Conservation (phyloP, 495 filamentous ascomycete species). For the Pseudomonodictys pantanalensis region DNA sequence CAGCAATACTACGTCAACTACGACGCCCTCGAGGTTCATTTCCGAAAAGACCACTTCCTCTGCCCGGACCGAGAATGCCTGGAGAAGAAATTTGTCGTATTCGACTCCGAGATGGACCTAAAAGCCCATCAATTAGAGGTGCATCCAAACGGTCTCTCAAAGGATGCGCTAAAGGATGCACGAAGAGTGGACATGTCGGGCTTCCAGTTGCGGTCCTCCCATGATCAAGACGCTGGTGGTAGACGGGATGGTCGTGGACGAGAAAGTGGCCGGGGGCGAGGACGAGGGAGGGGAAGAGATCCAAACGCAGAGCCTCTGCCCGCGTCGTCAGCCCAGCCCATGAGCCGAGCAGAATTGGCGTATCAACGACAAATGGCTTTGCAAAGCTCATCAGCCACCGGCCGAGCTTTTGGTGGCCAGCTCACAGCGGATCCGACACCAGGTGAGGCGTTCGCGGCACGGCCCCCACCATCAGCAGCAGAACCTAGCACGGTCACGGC, state of each 20-base stretch:
- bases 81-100: slow-evolving; percentile 98
- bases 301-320: slow-evolving; percentile 78
- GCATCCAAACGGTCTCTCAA: slow-evolving; percentile 74
- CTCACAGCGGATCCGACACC: slow-evolving; percentile 48
- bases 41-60: slow-evolving; percentile 79
- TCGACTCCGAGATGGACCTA: slow-evolving; percentile 88
- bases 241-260: slow-evolving; percentile 52
- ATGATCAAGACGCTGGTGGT: slow-evolving; percentile 60
- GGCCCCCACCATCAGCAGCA: slow-evolving; percentile 38
- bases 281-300: slow-evolving; percentile 65
- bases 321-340: slow-evolving; percentile 72
- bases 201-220: slow-evolving; percentile 74
- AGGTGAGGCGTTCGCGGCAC: slow-evolving; percentile 48
- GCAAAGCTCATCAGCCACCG: slow-evolving; percentile 72
- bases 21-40: slow-evolving; percentile 77
- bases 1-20: slow-evolving; percentile 90
- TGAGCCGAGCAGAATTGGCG: slow-evolving; percentile 83
- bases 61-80: slow-evolving; percentile 82
- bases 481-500: slow-evolving; percentile 44
- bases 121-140: slow-evolving; percentile 79
- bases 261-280: slow-evolving; percentile 56
- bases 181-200: slow-evolving; percentile 79
- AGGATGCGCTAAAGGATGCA: slow-evolving; percentile 80
- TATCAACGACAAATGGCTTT: slow-evolving; percentile 92
- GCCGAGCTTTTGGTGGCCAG: slow-evolving; percentile 78